Base-by-base conservation (phyloP, 2,329 filamentous ascomycete genomes). In the Chaetomium olivaceum region DNA sequence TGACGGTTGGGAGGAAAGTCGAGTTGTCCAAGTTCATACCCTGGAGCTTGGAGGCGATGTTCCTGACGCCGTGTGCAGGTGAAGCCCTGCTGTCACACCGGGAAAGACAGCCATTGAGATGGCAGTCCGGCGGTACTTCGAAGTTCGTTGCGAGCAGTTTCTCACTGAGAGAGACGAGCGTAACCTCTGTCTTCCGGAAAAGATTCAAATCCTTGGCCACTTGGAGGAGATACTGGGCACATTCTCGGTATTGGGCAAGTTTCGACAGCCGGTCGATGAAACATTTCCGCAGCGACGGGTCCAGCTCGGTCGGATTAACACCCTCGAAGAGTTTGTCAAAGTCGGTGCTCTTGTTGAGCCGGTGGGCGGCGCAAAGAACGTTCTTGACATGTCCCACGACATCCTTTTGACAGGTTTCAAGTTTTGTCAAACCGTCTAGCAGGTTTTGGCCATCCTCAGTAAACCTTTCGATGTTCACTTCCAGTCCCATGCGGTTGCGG, bases 161-260 rank as follows among this genome's bases (percentile, higher is more conserved):
- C 1, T 62, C 16, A 2, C 73, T 71, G n/a, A 79, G 74, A 39
- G 70, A 67, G 19, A 78, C 71, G 4, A 71, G 23, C 2, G 74
- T 65, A 8, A 78, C 70, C 14, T 66, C 69, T 57, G 77, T 74
- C 1, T 67, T 65, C 23, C 74, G 72, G 54, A 76, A 71, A 4
- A 78, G 27, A 0, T 71, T 68, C 11, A 69, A 71, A 9, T 73
- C 74, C 59, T 72, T 76, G 0, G 78, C 77, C 3, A 67, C 70
- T 1, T 73, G 72, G 62, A 73, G 73, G 3, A 82, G 69, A 23
- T 74, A 72, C 11, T 69, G 64, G n/a, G 77, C 74, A 51, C 73
- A 72, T 50, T 79, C 74, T 19, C 70, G 68, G 52, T 80, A 82
- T 58, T 76, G 72, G 19, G 77, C 73, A 1, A 81, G 73, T 63